Conservation (phyloP, 176 grass and related monocot genomes). For the Microstegium vimineum region DNA sequence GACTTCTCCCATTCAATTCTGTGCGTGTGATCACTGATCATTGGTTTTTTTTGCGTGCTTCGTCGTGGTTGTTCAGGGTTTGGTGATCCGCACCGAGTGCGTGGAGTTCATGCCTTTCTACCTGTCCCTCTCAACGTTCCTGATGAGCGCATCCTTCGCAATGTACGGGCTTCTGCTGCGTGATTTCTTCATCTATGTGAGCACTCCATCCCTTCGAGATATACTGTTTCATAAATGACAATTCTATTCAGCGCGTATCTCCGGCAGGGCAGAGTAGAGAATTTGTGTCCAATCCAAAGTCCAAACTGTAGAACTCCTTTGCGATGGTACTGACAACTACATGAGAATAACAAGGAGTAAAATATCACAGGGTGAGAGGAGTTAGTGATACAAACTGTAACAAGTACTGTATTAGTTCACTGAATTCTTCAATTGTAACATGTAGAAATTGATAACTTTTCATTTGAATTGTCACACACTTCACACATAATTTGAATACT, state of each 20-base stretch:
- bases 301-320: not conserved
- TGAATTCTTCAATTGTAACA: not conserved
- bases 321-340: not conserved
- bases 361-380: not conserved
- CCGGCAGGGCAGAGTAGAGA: not conserved
- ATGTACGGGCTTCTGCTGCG: constrained; percentile 55
- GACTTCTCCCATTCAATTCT: not conserved
- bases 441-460: not conserved
- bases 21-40: not conserved
- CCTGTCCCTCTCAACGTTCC: constrained; percentile 66
- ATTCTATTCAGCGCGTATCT: not conserved
- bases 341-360: not conserved
- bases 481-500: not conserved
- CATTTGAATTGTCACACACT: not conserved
- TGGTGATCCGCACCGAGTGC: constrained; percentile 79
- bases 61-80: constrained; percentile 34
- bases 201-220: not conserved
- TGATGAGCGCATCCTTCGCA: constrained; percentile 65
- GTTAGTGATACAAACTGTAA: not conserved
- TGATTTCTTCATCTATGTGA: constrained; percentile 82
- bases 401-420: not conserved
- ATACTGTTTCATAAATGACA: not conserved
- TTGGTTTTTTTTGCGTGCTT: not conserved
- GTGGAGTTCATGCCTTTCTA: constrained; percentile 97
- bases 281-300: no score